A percentile compares a stretch with the other conserved stretches of the same genome.
Evolutionary conservation across 352 stramenopile genomes (phyloP).

Genomic region (Phytopythium montanum): DNA sequence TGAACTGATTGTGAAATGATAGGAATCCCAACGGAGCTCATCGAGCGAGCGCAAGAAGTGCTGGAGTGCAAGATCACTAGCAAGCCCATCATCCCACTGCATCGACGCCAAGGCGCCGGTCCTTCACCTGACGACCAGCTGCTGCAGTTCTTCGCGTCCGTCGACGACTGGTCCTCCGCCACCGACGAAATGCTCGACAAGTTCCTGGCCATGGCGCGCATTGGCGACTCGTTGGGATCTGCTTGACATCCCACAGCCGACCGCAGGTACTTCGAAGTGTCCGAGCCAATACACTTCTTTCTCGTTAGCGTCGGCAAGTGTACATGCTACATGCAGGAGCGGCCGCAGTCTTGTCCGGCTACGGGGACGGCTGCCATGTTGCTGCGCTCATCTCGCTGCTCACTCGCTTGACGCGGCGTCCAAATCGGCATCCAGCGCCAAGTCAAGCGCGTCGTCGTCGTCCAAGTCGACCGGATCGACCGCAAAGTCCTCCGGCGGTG

Average conservation of each 20-base stretch:
- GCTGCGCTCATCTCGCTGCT: neutral
- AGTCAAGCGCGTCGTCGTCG: conserved; percentile 17
- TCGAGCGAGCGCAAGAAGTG: conserved; percentile 43
- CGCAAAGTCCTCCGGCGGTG: conserved; percentile 36
- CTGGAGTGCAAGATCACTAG: conserved; percentile 28
- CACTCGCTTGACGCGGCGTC: conserved; percentile 27
- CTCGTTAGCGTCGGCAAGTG: conserved; percentile 1
- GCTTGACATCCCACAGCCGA: neutral
- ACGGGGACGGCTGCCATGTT: neutral
- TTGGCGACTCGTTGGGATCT: conserved; percentile 15
- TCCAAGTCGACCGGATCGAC: conserved; percentile 5
- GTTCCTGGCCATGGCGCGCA: conserved; percentile 49
- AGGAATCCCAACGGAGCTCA: conserved; percentile 43
- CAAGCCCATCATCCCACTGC: conserved; percentile 18
- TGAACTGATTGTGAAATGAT: conserved; percentile 3
- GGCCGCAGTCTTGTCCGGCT: neutral
- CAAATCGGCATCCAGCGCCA: conserved; percentile 41
- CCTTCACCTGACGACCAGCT: conserved; percentile 43
- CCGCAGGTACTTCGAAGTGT: neutral
- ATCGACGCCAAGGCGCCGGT: conserved; percentile 17
- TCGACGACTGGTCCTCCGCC: conserved; percentile 44
- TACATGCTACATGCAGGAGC: conserved; percentile 4
- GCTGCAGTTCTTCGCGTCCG: conserved; percentile 38
- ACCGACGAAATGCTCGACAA: conserved; percentile 38
- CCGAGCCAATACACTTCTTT: conserved; percentile 9